Evolutionary conservation across 805 yeast genomes (phyloP), one percentile per base, ranked within the genome.

Genomic region (Candida berthetii): DNA sequence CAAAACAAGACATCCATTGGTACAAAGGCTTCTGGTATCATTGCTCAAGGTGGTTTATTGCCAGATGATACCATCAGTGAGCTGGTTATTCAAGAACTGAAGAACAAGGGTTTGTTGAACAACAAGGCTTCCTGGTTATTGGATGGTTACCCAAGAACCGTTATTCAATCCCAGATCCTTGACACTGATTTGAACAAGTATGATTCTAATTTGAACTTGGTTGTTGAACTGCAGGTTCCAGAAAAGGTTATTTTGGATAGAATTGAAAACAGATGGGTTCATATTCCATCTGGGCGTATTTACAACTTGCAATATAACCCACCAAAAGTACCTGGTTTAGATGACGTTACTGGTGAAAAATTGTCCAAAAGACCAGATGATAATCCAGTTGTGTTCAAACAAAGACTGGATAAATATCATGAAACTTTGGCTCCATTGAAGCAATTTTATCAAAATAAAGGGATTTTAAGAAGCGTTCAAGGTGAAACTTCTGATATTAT

Each of bases 121-220:
- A 36, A 61, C 0, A 41, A 61, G 1, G 49, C 79, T 1, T 64
- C 79, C 6, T 90, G 95, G 86, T 66, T 90, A 25, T 66, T 91
- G 38, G 98, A 90, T 59, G 98, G 98, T 35, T 91, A 89, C 54
- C 98, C 98, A 5, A 69, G 98, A 47, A 91, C 93, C 0, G 55
- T 66, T 16, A 63, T 62, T 3, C 98, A 90, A 62, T 96, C 96
- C 0, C 55, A 59, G 32, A 72, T 69, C 9, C 64, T 88, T 31
- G 78, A 78, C 41, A 48, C 54, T 14, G 67, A 66, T 6, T 64
- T 83, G 42, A 46, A 62, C 11, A 47, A 42, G 2, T 44, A 61
- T 28, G 49, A 64, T 3, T 61, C 82, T 1, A 56, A 63, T 13
- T 57, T 90, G 42, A 88, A 87, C 52, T 57, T 84, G 46, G 96